These are phyloP conservation scores for Yamadazyma spencermartinsiae DNA, from an alignment of 1,139 yeast genomes.

Conservation along the genomic window DNA sequence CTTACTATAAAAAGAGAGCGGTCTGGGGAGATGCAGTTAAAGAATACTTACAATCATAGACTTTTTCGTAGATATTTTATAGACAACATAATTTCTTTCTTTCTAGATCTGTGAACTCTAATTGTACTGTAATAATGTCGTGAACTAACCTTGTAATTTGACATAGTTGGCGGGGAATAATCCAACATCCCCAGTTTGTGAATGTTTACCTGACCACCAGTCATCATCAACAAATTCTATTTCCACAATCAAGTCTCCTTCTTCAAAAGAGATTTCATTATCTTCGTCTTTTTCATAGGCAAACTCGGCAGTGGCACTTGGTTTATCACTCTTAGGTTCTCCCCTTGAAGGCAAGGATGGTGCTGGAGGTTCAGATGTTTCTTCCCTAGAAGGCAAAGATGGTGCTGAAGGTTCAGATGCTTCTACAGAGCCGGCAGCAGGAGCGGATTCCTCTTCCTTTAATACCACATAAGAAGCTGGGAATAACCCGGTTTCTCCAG, in stretches of 20 bases:
- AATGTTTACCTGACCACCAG: conserved; percentile 90
- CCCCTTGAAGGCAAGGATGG: conserved; percentile 20
- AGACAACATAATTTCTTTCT: conserved; percentile 2
- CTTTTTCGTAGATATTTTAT: conserved; percentile 1
- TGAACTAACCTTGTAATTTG: conserved; percentile 30
- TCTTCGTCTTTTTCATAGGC: conserved; percentile 90
- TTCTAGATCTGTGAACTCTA: no score
- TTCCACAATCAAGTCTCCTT: conserved; percentile 77
- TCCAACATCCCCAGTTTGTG: conserved; percentile 68
- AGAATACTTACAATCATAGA: conserved; percentile 31
- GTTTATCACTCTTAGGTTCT: conserved; percentile 29
- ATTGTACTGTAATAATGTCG: no score
- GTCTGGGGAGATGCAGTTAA: conserved; percentile 70
- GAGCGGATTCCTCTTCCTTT: conserved; percentile 25
- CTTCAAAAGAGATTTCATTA: conserved; percentile 80
- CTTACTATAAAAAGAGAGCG: conserved; percentile 57
- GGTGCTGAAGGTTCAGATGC: conserved; percentile 13
- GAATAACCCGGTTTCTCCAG: conserved; percentile 68
- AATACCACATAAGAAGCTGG: conserved; percentile 69
- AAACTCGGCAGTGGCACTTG: conserved; percentile 74
- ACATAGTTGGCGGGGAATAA: conserved; percentile 93
- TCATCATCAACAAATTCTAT: conserved; percentile 91
- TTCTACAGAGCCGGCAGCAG: no score
- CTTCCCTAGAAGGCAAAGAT: conserved; percentile 17
- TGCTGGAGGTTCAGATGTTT: conserved; percentile 23